Evolutionary conservation across 192 early-diverging fungal genomes (phyloP), one percentile per base, ranked within the genome.

Genomic region (Rhizoclosmatium globosum): DNA sequence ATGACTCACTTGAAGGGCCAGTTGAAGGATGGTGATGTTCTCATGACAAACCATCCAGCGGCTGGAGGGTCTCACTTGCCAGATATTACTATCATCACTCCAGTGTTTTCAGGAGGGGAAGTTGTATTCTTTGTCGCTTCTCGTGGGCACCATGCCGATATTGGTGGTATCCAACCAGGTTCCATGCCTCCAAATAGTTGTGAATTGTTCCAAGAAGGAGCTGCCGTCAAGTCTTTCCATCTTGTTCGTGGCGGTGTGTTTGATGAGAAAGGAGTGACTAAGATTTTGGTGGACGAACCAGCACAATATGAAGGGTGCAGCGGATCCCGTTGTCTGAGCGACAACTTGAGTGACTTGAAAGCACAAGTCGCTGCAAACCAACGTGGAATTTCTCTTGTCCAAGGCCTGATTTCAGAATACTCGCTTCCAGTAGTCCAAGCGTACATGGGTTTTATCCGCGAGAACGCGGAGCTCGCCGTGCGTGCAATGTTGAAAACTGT

Each of bases 351-450:
- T 1, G 96, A 98, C 78, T 83, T 99, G 77, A 95, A 96, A n/a
- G 98, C 98, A 6, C 98, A 99, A 74, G 92, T 98, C 61, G 98
- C 98, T 11, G 98, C 98, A 45, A 99, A 99, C 83, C 93, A 97
- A 68, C 90, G 93, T 59, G 98, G 98, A 6, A 98, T 99, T 60
- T 78, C 80, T 1, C 89, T 99, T 31, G 90, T 98, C 21, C 89
- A 90, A 77, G 83, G 86, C 2, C 83, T 99, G 72, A 96, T 97
- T 76, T 74, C 79, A 4, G 95, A 98, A 83, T 97, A 95, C 71
- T 90, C 94, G 0, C 81, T 96, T 53, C 86, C 91, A 31, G 92
- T 94, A 0, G 96, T 99, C 1, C 96, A 98, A 76, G 94, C 96
- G 13, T 99, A 99, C 71, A 99, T 99, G 98, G 79, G 84, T 58